phyloP scores from a whole-genome alignment of 768 basidiomycete genomes.

The Tylopilus felleus region DNA sequence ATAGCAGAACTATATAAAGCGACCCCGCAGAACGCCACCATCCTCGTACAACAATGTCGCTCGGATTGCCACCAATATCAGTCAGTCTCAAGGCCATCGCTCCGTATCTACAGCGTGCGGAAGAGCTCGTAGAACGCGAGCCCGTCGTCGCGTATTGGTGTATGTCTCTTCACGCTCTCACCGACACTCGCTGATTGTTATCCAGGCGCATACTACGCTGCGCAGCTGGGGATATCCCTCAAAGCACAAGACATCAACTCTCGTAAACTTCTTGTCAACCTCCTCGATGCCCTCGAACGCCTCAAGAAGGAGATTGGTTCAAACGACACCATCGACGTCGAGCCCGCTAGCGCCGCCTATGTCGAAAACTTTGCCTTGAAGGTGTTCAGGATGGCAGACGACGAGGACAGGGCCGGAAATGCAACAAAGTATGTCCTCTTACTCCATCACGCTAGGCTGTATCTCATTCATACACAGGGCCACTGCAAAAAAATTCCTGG shows the following conservation, averaged over 20 bases:
- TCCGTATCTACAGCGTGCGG: conserved; percentile 85
- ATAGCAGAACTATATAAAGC: not conserved
- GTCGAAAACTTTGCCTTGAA: conserved; percentile 93
- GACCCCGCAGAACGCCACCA: not conserved
- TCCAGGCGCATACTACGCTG: conserved; percentile 86
- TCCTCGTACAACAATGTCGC: conserved; percentile 23
- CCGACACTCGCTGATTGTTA: not conserved
- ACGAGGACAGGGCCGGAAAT: conserved; percentile 78
- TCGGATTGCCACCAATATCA: conserved; percentile 60
- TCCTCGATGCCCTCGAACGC: conserved; percentile 75
- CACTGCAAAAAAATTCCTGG: conserved; percentile 93
- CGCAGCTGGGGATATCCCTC: conserved; percentile 78
- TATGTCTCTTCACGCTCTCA: conserved; percentile 38
- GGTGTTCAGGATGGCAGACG: conserved; percentile 87
- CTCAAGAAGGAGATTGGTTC: conserved; percentile 73
- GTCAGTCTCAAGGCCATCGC: conserved; percentile 61
- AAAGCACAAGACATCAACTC: conserved; percentile 64
- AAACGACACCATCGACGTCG: conserved; percentile 79
- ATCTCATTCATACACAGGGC: conserved; percentile 43
- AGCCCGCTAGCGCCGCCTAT: conserved; percentile 80
- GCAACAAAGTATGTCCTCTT: conserved; percentile 60
- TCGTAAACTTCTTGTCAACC: conserved; percentile 63
- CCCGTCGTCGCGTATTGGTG: conserved; percentile 96
- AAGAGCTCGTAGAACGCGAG: conserved; percentile 80
- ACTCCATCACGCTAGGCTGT: not conserved